Percentiles rank a stretch among this genome's conserved stretches.
phyloP scores from a whole-genome alignment of 1,284 basidiomycete genomes.

The Ceraceosorus bombacis region DNA sequence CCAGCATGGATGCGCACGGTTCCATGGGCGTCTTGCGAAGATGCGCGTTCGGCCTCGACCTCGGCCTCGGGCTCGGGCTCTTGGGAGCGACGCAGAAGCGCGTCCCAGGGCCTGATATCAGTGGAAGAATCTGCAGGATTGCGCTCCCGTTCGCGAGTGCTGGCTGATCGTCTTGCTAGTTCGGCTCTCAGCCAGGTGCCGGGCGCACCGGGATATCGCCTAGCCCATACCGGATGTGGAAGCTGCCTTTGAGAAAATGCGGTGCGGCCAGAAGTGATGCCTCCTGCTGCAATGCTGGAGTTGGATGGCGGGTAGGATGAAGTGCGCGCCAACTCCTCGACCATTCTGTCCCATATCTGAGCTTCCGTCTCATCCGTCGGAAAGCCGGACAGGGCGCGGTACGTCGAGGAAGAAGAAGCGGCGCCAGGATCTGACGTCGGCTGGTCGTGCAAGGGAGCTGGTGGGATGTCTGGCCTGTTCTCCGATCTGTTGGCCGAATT shows the following conservation, averaged over 20 bases:
- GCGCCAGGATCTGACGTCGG: not conserved
- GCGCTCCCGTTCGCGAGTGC: not conserved
- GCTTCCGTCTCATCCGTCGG: not conserved
- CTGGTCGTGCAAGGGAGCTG: not conserved
- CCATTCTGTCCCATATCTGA: conserved; percentile 9
- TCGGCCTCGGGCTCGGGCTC: too few species aligned
- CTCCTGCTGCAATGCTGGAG: conserved; percentile 3
- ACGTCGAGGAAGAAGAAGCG: not conserved
- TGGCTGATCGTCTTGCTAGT: conserved; percentile 6
- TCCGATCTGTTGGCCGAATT: not conserved
- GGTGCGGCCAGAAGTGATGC: conserved; percentile 2
- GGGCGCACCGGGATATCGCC: conserved; percentile 9
- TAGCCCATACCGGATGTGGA: conserved; percentile 10
- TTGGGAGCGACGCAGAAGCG: too few species aligned
- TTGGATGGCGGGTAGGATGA: not conserved
- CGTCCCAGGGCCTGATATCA: too few species aligned
- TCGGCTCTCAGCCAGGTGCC: conserved; percentile 10
- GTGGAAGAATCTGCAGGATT: too few species aligned
- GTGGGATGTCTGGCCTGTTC: not conserved
- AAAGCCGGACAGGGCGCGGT: not conserved
- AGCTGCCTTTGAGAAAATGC: conserved; percentile 3
- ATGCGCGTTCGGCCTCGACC: too few species aligned
- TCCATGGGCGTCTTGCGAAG: too few species aligned
- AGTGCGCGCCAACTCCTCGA: conserved; percentile 8
- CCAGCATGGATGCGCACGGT: too few species aligned